These are phyloP conservation scores for Penicillium malachiteum DNA, from an alignment of 495 filamentous ascomycete species.

Conservation along the genomic window DNA sequence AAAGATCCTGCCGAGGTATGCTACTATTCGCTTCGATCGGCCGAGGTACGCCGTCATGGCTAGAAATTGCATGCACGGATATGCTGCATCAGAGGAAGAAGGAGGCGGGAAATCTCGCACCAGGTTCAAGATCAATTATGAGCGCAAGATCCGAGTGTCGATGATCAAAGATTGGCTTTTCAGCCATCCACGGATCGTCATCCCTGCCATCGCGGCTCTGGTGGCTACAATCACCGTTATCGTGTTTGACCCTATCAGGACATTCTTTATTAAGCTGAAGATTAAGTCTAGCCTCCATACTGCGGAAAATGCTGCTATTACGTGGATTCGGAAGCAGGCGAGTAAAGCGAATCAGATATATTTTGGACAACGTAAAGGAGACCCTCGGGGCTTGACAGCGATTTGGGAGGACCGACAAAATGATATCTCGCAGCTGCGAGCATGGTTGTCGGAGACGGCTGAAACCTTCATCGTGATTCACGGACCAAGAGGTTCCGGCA, in stretches of 20 bases:
- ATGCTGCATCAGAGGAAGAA: slow-evolving; percentile 58
- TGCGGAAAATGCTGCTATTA: slow-evolving; percentile 65
- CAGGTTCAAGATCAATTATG: slow-evolving; percentile 74
- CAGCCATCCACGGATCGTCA: slow-evolving; percentile 84
- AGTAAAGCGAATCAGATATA: slow-evolving; percentile 63
- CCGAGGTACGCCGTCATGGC: slow-evolving; percentile 78
- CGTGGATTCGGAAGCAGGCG: slow-evolving; percentile 79
- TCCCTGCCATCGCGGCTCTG: slow-evolving; percentile 76
- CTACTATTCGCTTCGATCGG: slow-evolving; percentile 70
- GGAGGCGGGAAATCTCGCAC: slow-evolving; percentile 76
- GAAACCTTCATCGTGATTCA: slow-evolving; percentile 95
- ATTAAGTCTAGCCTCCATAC: slow-evolving; percentile 75
- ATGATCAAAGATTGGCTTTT: slow-evolving; percentile 85
- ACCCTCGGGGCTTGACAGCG: slow-evolving; percentile 70
- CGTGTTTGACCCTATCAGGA: slow-evolving; percentile 88
- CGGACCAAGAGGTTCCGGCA: slow-evolving; percentile 88
- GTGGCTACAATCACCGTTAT: slow-evolving; percentile 83
- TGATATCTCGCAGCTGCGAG: slow-evolving; percentile 74
- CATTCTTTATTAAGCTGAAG: slow-evolving; percentile 86
- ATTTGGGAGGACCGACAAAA: slow-evolving; percentile 87
- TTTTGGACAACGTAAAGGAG: slow-evolving; percentile 51
- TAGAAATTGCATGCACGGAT: slow-evolving; percentile 90
- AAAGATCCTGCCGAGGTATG: slow-evolving; percentile 76
- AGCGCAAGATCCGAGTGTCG: slow-evolving; percentile 69
- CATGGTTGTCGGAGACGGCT: slow-evolving; percentile 82